Conservation (phyloP, 331 rosid genomes). For the Erythrophleum ivorense region DNA sequence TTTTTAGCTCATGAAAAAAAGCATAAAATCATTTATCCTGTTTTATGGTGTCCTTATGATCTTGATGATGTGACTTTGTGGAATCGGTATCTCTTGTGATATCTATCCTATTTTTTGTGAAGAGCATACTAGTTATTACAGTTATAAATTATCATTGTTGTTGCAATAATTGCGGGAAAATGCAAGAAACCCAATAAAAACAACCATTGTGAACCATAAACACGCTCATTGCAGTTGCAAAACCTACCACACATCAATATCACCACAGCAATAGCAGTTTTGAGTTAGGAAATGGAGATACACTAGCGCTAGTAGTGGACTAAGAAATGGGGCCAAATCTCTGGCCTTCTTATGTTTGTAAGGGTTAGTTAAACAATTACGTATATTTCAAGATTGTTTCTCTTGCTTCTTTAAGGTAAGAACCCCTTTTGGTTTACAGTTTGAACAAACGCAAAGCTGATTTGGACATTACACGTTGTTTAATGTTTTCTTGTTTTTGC, state of each 20-base stretch:
- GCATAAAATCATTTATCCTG: conserved; percentile 2
- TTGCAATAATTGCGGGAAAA: not conserved
- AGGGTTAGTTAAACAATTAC: not conserved
- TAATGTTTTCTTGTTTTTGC: not conserved
- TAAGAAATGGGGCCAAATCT: not conserved
- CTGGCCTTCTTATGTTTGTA: conserved; percentile 1
- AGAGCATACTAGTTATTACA: not conserved
- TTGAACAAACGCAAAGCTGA: not conserved
- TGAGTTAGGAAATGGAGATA: too few species aligned
- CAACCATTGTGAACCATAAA: not conserved
- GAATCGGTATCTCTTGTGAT: not conserved
- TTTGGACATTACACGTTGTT: not conserved
- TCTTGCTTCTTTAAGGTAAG: not conserved
- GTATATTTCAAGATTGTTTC: not conserved
- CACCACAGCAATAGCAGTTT: too few species aligned
- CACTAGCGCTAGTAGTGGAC: not conserved
- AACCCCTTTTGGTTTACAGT: not conserved
- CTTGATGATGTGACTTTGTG: conserved; percentile 3
- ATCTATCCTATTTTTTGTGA: conserved; percentile 1
- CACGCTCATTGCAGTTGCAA: not conserved
- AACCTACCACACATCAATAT: not conserved
- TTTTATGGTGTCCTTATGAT: not conserved
- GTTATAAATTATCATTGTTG: not conserved
- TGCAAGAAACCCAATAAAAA: not conserved
- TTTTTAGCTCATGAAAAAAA: not conserved